These are phyloP conservation scores for Pythium apleroticum DNA, from an alignment of 352 stramenopile species.

Conservation along the genomic window DNA sequence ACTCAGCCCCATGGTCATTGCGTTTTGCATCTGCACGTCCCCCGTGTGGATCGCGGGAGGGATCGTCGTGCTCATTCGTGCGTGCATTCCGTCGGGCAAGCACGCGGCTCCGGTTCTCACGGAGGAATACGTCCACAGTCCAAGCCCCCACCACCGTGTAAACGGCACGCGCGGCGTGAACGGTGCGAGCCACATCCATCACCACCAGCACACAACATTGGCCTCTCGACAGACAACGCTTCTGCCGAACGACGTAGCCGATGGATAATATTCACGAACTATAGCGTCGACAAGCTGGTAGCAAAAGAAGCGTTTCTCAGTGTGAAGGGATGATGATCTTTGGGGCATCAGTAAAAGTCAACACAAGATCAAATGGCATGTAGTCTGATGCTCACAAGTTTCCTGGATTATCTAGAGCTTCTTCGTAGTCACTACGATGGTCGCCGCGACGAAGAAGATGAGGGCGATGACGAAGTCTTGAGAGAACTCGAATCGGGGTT, in stretches of 20 bases:
- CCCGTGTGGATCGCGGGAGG: conserved; percentile 71
- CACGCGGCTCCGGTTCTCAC: conserved; percentile 24
- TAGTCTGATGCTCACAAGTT: not conserved
- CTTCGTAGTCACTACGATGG: conserved; percentile 38
- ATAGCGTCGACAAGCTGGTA: not conserved
- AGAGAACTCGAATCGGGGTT: conserved; percentile 42
- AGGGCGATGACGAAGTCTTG: conserved; percentile 40
- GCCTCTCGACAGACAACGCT: conserved; percentile 16
- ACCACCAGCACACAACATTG: conserved; percentile 12
- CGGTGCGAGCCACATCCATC: conserved; percentile 14
- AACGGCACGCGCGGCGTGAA: conserved; percentile 24
- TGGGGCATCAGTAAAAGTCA: not conserved
- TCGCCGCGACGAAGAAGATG: conserved; percentile 23
- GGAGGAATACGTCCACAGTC: conserved; percentile 45
- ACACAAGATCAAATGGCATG: not conserved
- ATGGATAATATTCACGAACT: not conserved
- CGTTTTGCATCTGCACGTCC: conserved; percentile 72
- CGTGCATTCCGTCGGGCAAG: conserved; percentile 38
- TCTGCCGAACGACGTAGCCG: conserved; percentile 12
- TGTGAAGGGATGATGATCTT: not conserved
- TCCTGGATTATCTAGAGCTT: conserved; percentile 26
- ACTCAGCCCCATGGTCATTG: conserved; percentile 75
- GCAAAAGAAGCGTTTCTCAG: not conserved
- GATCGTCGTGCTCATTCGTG: conserved; percentile 53
- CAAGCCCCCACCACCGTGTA: conserved; percentile 19